Evolutionary conservation across 2,329 filamentous ascomycete species (phyloP), one percentile per base, ranked within the genome.

Genomic region (Aaosphaeria pasadenensis): DNA sequence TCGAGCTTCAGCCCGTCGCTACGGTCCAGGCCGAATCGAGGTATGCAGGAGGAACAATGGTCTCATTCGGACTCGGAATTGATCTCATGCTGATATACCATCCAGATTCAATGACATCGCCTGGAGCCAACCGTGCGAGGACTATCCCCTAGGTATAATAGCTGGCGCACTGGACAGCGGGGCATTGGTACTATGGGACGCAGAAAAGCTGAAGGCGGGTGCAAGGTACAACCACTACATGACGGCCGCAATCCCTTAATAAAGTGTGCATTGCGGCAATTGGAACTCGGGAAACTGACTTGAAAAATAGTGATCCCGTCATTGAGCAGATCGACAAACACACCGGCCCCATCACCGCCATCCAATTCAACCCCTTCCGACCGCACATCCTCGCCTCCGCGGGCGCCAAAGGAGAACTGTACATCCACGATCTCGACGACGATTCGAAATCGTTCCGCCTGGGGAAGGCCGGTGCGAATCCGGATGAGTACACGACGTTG

Each of bases 91-190:
- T 11, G 28, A 36, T 5, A 43, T 29, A 17, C 35, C 51, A 42
- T 47, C 17, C 52, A 96, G 94, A 64, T 99, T 99, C 73, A 94
- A 96, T 71, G 94, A 97, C 67, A 88, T 99, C 69, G 91, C 92
- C 51, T 99, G 94, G 94, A 87, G 90, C 48, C 84, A 88, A 56
- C 84, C 89, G 42, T 88, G 86, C 59, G 86, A 87, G 52, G 85
- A 90, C 54, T 81, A 89, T 63, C 86, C 89, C 11, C 82, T 84
- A 58, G 94, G 95, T 57, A 87, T 99, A 68, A 94, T 99, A 73
- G 94, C 94, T 45, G 94, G 91, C 67, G 94, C 90, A 54, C 80
- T 97, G 54, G 95, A 99, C 71, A 96, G 92, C 74, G 94, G 95
- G 51, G 88, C 90, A 36, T 81, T 99, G 56, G 89, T 95, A 66